A percentile compares a stretch with the other conserved stretches of the same genome.
These are phyloP conservation scores for Gossypium arboreum DNA, from an alignment of 345 rosid species.

Conservation along the genomic window DNA sequence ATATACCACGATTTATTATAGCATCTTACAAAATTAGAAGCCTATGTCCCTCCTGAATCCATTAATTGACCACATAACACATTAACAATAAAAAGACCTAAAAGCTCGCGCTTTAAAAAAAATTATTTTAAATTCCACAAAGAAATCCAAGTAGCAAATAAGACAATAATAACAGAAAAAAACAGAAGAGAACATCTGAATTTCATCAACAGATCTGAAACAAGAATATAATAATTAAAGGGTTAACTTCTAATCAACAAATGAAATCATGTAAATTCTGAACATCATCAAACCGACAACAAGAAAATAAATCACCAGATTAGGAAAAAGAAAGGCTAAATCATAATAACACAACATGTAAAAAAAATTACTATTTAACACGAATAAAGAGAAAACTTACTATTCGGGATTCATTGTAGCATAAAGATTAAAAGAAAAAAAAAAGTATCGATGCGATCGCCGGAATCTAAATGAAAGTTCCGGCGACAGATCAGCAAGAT, in stretches of 20 bases:
- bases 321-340: neutral
- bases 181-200: neutral
- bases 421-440: neutral
- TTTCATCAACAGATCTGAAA: neutral
- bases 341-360: neutral
- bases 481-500: conserved; percentile 17
- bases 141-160: neutral
- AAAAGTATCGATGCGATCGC: neutral
- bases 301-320: neutral
- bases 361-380: neutral
- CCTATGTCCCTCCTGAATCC: neutral
- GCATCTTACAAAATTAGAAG: neutral
- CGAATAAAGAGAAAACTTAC: conserved; percentile 29
- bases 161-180: neutral
- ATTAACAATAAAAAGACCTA: neutral
- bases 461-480: conserved; percentile 9
- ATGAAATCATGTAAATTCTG: neutral
- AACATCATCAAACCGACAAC: neutral
- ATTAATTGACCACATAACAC: neutral
- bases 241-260: neutral
- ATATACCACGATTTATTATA: neutral
- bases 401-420: conserved; percentile 59
- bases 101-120: neutral
- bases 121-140: neutral
- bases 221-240: neutral